Percentiles rank a stretch among this genome's conserved stretches.
phyloP scores from a whole-genome alignment of 345 rosid genomes.

The Streptanthus diversifolius region DNA sequence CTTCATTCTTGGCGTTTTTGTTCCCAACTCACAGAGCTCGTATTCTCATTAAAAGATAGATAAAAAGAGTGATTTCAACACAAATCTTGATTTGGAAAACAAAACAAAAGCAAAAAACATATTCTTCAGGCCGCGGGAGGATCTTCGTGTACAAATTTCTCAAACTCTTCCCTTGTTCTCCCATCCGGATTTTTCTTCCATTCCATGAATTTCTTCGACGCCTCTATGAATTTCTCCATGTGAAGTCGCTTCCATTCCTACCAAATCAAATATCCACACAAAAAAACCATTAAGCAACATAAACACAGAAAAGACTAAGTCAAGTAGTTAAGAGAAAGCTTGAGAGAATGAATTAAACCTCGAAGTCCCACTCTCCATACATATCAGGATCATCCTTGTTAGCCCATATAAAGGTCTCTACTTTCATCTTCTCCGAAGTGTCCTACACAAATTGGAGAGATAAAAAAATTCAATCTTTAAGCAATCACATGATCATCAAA shows the following conservation, averaged over 20 bases:
- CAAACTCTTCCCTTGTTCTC: constrained; percentile 54
- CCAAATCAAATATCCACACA: neutral
- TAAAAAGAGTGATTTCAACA: neutral
- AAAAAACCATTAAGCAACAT: neutral
- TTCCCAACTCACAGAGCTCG: neutral
- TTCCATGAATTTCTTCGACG: constrained; percentile 53
- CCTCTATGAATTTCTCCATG: constrained; percentile 62
- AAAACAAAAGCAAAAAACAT: neutral
- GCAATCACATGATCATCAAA: neutral
- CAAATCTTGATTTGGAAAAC: neutral
- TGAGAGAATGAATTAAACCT: constrained; percentile 41
- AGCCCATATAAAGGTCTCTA: constrained; percentile 58
- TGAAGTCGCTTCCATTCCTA: constrained; percentile 72
- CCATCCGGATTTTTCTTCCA: constrained; percentile 71
- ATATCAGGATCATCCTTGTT: constrained; percentile 60
- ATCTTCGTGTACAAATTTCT: constrained; percentile 44
- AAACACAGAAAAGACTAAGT: neutral
- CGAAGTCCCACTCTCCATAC: constrained; percentile 87
- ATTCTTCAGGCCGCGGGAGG: neutral
- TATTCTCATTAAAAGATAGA: neutral
- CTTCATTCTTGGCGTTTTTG: neutral
- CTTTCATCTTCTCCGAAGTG: constrained; percentile 41
- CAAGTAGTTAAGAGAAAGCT: neutral
- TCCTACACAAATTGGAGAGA: constrained; percentile 41
- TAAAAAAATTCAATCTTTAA: neutral